A percentile compares a stretch with the other conserved stretches of the same genome.
Conservation (phyloP, 2,329 filamentous ascomycete species). For the Fusarium sulawesiense region DNA sequence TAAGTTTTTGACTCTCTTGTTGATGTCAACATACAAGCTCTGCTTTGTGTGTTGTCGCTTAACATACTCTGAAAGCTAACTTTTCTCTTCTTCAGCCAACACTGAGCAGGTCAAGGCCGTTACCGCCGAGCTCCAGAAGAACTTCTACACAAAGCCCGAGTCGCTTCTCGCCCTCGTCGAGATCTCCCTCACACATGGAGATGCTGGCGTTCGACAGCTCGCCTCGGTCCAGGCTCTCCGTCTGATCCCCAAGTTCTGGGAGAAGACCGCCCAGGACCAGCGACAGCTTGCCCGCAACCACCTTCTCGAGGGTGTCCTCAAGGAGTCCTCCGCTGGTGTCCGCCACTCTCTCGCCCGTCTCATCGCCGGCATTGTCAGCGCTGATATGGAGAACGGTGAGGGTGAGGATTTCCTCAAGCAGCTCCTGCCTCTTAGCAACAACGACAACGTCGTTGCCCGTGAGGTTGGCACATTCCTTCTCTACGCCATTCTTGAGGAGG, state of each 20-base stretch:
- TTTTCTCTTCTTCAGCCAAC: slow-evolving; percentile 70
- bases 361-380: slow-evolving; percentile 84
- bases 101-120: slow-evolving; percentile 90
- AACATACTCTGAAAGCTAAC: slow-evolving; percentile 26
- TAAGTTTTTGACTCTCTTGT: slow-evolving; percentile 60
- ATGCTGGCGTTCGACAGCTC: slow-evolving; percentile 82
- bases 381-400: slow-evolving; percentile 80
- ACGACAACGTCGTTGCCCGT: slow-evolving; percentile 79
- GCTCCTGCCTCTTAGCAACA: slow-evolving; percentile 82
- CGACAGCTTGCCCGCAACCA: slow-evolving; percentile 84
- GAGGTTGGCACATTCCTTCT: slow-evolving; percentile 95
- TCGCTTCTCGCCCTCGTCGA: slow-evolving; percentile 89
- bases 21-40: slow-evolving; percentile 11
- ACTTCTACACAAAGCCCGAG: slow-evolving; percentile 88
- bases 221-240: slow-evolving; percentile 90
- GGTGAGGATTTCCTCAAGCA: slow-evolving; percentile 85
- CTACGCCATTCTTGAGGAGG: slow-evolving; percentile 88
- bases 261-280: slow-evolving; percentile 75
- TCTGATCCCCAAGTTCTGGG: slow-evolving; percentile 88
- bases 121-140: slow-evolving; percentile 89
- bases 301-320: slow-evolving; percentile 84
- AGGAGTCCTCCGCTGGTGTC: slow-evolving; percentile 79
- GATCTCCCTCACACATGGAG: slow-evolving; percentile 82
- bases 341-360: slow-evolving; percentile 90
- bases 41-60: slow-evolving; percentile 11